phyloP scores from a whole-genome alignment of 352 stramenopile species.

The Globisporangium cylindrosporum region DNA sequence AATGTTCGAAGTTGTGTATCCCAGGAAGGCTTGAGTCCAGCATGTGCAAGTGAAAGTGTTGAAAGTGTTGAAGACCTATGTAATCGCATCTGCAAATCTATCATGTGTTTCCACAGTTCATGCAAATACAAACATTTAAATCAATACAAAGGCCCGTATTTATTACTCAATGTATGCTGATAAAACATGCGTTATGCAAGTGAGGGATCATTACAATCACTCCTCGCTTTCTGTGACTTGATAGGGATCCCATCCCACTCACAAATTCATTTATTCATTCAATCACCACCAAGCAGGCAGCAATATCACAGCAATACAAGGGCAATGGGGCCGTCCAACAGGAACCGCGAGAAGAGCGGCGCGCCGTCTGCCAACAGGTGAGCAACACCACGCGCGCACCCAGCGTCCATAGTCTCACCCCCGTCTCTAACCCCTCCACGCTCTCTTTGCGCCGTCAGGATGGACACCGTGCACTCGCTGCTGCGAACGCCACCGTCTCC shows the following conservation, averaged over 20 bases:
- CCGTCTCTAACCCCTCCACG: neutral
- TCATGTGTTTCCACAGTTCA: neutral
- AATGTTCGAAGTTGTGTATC: neutral
- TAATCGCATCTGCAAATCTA: neutral
- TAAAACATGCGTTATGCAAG: neutral
- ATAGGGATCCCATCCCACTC: slow-evolving; percentile 1
- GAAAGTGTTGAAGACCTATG: neutral
- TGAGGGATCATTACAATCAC: neutral
- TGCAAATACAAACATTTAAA: neutral
- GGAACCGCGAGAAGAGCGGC: slow-evolving; percentile 10
- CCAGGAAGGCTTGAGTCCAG: slow-evolving; percentile 2
- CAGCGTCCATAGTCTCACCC: neutral
- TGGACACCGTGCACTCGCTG: slow-evolving; percentile 27
- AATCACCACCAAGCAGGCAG: neutral
- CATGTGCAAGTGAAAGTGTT: slow-evolving; percentile 6
- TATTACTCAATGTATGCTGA: neutral
- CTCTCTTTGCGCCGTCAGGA: slow-evolving; percentile 17
- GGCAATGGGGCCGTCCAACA: slow-evolving; percentile 13
- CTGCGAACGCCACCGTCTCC: slow-evolving; percentile 23
- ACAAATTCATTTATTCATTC: neutral
- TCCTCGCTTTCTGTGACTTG: neutral
- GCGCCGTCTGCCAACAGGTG: slow-evolving; percentile 1
- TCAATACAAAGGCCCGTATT: neutral
- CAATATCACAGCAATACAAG: neutral
- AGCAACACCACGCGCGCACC: neutral